phyloP scores from a whole-genome alignment of 306 rosid genomes.

The Casuarina cunninghamiana region DNA sequence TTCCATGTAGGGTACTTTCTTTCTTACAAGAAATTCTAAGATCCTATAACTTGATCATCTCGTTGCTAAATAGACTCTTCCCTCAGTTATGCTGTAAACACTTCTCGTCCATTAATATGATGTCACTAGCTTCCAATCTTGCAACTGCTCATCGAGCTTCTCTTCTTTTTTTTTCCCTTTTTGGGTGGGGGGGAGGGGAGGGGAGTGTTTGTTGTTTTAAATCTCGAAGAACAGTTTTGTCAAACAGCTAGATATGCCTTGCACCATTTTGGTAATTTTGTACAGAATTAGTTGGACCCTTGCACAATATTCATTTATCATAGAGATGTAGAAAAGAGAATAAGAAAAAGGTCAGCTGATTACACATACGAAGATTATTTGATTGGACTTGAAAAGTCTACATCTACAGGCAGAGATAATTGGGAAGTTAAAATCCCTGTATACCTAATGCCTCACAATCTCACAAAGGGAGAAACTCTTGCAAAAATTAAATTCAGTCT shows the following conservation, averaged over 20 bases:
- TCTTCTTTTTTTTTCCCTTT: neutral
- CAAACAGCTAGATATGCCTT: neutral
- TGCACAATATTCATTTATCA: neutral
- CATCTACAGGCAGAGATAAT: too few relatives aligned
- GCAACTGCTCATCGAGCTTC: neutral
- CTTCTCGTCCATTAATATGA: neutral
- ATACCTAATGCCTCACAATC: too few relatives aligned
- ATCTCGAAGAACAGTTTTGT: neutral
- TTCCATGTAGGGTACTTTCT: conserved; percentile 12
- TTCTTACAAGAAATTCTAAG: neutral
- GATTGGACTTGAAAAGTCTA: too few relatives aligned
- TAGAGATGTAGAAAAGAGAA: too few relatives aligned
- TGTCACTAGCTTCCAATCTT: neutral
- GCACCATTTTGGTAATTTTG: neutral
- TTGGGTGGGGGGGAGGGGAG: too few relatives aligned
- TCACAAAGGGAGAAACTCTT: too few relatives aligned
- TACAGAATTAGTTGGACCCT: neutral
- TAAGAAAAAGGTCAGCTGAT: too few relatives aligned
- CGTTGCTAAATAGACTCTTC: neutral
- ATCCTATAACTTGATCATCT: neutral
- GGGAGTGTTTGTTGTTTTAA: too few relatives aligned
- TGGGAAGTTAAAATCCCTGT: too few relatives aligned
- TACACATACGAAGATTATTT: too few relatives aligned
- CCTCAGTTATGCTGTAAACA: neutral
- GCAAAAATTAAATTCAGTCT: too few relatives aligned